A percentile compares a stretch with the other conserved stretches of the same genome.
Conservation (phyloP, 1,139 yeast genomes). For the Torulaspora pretoriensis region DNA sequence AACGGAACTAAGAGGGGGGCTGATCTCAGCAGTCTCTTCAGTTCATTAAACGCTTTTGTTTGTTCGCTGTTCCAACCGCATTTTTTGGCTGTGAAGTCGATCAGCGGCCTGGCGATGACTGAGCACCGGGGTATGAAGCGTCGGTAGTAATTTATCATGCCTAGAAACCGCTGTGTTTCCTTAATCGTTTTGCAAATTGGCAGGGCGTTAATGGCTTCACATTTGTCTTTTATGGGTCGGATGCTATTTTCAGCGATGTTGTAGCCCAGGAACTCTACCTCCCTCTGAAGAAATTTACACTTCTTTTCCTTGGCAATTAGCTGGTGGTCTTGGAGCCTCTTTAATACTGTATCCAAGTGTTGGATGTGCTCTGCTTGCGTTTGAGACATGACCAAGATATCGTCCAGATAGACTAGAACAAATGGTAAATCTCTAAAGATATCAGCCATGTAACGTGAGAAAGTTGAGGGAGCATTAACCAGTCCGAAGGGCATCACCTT, state of each 20-base stretch:
- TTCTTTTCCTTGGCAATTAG: constrained; percentile 13
- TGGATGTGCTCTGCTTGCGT: constrained; percentile 19
- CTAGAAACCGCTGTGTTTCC: too few relatives aligned
- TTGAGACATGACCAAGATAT: constrained; percentile 27
- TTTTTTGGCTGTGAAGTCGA: too few relatives aligned
- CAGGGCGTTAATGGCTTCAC: constrained; percentile 12
- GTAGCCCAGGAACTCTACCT: constrained; percentile 17
- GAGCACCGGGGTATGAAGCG: too few relatives aligned
- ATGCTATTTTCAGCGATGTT: constrained; percentile 7
- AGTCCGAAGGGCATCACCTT: constrained; percentile 16
- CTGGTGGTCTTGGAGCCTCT: constrained; percentile 6
- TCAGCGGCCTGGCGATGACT: too few relatives aligned
- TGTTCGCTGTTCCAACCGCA: too few relatives aligned
- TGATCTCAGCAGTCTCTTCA: too few relatives aligned
- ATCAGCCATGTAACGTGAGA: constrained; percentile 18
- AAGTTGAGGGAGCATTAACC: constrained; percentile 14
- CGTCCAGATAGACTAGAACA: constrained; percentile 29
- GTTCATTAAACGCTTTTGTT: too few relatives aligned
- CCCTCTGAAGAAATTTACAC: constrained; percentile 9
- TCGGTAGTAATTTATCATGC: too few relatives aligned
- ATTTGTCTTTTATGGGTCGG: constrained; percentile 13
- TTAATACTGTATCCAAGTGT: constrained; percentile 17
- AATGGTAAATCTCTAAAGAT: constrained; percentile 15
- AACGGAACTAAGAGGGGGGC: too few relatives aligned
- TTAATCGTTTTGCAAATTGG: too few relatives aligned